Conservation (phyloP, 495 filamentous ascomycete genomes). For the Echria macrotheca region DNA sequence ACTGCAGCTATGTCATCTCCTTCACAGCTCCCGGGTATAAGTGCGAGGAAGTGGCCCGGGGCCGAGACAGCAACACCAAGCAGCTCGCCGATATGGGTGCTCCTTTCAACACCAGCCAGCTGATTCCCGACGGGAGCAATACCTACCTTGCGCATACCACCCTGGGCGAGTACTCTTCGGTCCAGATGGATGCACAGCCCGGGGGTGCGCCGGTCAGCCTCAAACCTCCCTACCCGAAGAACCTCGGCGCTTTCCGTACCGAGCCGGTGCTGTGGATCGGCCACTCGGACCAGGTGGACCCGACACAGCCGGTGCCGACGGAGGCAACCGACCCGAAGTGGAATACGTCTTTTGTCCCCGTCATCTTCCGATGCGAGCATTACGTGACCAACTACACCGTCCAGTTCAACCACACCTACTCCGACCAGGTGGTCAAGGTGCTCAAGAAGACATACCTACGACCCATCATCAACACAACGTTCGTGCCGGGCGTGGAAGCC, state of each 20-base stretch:
- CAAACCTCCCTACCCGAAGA: slow-evolving; percentile 15
- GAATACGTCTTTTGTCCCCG: slow-evolving; percentile 15
- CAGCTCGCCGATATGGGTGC: slow-evolving; percentile 10
- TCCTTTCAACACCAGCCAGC: slow-evolving; percentile 17
- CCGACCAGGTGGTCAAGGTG: slow-evolving; percentile 14
- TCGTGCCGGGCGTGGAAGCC: slow-evolving; percentile 8
- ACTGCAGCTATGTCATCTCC: slow-evolving; percentile 26
- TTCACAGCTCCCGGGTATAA: slow-evolving; percentile 26
- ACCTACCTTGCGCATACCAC: slow-evolving; percentile 18
- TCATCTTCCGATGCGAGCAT: slow-evolving; percentile 24
- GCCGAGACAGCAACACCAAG: slow-evolving; percentile 12
- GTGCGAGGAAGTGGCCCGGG: slow-evolving; percentile 18
- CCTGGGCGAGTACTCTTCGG: slow-evolving; percentile 19
- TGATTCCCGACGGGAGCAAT: slow-evolving; percentile 20
- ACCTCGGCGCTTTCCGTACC: slow-evolving; percentile 22
- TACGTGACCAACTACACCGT: slow-evolving; percentile 24
- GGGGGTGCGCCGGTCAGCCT: slow-evolving; percentile 8
- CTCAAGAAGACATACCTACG: slow-evolving; percentile 14
- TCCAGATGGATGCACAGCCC: slow-evolving; percentile 12
- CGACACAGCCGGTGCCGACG: slow-evolving; percentile 5
- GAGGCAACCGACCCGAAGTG: slow-evolving; percentile 1
- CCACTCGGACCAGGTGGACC: slow-evolving; percentile 3
- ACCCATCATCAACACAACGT: slow-evolving; percentile 21
- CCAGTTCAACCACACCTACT: slow-evolving; percentile 24
- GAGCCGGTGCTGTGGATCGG: slow-evolving; percentile 26